These are phyloP conservation scores for Sanghuangporus baumii DNA, from an alignment of 1,284 basidiomycete species.

Conservation along the genomic window DNA sequence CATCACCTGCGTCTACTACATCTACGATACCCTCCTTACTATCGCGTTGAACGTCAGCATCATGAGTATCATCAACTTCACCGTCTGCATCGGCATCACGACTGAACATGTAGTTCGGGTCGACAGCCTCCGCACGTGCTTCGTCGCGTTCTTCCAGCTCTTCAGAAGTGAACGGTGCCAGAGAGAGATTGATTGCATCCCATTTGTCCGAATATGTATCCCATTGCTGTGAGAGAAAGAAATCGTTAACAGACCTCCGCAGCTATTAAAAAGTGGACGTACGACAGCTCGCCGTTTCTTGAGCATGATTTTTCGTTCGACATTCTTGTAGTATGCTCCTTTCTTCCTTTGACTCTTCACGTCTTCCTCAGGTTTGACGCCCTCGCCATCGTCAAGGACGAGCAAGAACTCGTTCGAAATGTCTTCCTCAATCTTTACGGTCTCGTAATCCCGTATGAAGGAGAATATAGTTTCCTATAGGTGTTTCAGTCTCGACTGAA, in stretches of 20 bases:
- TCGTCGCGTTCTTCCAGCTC: constrained; percentile 49
- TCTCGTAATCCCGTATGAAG: constrained; percentile 78
- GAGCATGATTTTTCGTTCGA: constrained; percentile 78
- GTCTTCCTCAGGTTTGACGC: neutral
- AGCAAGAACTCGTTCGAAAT: constrained; percentile 81
- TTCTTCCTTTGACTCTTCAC: constrained; percentile 33
- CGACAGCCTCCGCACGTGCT: constrained; percentile 46
- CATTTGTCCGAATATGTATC: constrained; percentile 70
- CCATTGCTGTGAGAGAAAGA: constrained; percentile 32
- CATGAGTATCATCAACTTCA: constrained; percentile 17
- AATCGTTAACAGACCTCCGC: neutral
- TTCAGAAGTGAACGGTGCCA: constrained; percentile 45
- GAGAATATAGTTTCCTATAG: constrained; percentile 60
- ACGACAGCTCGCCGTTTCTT: constrained; percentile 83
- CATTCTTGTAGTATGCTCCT: constrained; percentile 84
- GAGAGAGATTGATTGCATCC: constrained; percentile 65
- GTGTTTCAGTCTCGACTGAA: neutral
- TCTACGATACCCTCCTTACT: neutral
- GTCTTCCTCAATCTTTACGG: constrained; percentile 77
- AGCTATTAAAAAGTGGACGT: constrained; percentile 24
- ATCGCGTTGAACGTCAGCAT: constrained; percentile 3
- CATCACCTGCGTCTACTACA: neutral
- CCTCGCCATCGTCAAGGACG: constrained; percentile 59
- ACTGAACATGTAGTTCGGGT: constrained; percentile 43
- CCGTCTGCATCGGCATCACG: constrained; percentile 21